Conservation (phyloP, 495 filamentous ascomycete genomes). For the Glarea lozoyensis region DNA sequence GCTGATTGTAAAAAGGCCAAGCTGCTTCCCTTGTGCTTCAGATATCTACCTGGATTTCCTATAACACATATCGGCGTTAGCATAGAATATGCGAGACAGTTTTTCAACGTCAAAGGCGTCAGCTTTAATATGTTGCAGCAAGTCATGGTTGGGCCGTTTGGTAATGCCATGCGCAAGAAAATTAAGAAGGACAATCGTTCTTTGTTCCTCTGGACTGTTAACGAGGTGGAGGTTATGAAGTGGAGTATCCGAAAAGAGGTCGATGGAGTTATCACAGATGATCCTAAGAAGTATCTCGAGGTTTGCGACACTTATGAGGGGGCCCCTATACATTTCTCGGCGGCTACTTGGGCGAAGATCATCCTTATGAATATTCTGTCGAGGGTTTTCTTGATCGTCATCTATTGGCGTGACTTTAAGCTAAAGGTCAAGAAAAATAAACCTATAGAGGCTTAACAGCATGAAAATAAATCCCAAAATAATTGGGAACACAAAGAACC, state of each 20-base stretch:
- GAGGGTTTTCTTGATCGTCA: constrained; percentile 10
- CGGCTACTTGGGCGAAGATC: background rate
- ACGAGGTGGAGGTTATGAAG: constrained; percentile 62
- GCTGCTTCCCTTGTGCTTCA: constrained; percentile 49
- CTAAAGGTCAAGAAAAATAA: too few relatives aligned
- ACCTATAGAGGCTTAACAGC: too few relatives aligned
- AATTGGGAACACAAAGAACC: too few relatives aligned
- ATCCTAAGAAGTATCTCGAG: constrained; percentile 41
- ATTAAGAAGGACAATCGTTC: constrained; percentile 41
- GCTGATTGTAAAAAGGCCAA: constrained; percentile 32
- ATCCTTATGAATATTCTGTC: constrained; percentile 13
- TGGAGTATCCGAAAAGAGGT: constrained; percentile 48
- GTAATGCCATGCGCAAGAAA: constrained; percentile 54
- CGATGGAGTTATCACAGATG: constrained; percentile 48
- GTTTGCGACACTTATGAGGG: constrained; percentile 24
- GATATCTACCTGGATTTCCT: constrained; percentile 57
- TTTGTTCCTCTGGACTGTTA: constrained; percentile 80
- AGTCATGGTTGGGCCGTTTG: constrained; percentile 53
- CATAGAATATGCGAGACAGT: constrained; percentile 56
- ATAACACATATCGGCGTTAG: constrained; percentile 69
- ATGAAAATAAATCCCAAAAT: too few relatives aligned
- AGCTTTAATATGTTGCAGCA: constrained; percentile 67
- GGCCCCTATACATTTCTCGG: constrained; percentile 5
- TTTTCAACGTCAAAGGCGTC: constrained; percentile 52
- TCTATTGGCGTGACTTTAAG: constrained; percentile 6